A percentile compares a stretch with the other conserved stretches of the same genome.
Evolutionary conservation across 2,329 filamentous ascomycete genomes (phyloP).

Genomic region (Stemphylium lycopersici): DNA sequence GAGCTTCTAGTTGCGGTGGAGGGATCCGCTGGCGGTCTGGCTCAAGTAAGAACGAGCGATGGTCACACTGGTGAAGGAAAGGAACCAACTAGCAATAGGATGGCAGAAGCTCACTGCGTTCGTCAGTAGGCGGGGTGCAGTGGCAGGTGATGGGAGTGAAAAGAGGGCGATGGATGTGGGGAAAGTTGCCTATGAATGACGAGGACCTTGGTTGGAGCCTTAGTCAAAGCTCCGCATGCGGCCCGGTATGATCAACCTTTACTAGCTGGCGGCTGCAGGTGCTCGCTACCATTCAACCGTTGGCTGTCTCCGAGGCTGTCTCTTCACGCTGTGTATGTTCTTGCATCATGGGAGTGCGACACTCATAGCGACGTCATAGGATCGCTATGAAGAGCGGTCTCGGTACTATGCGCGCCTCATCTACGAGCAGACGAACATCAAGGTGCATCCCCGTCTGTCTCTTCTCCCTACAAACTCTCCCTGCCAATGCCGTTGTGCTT

Average conservation of each 20-base stretch:
- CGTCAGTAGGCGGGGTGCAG: conserved; percentile 4
- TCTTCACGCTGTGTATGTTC: not conserved
- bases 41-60: not conserved
- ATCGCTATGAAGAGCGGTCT: not conserved
- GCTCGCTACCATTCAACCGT: conserved; percentile 7
- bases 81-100: not conserved
- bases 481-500: not conserved
- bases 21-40: not conserved
- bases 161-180: conserved; percentile 19
- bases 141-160: conserved; percentile 6
- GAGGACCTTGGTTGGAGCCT: conserved; percentile 12
- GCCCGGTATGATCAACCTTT: conserved; percentile 12
- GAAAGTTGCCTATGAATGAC: conserved; percentile 21
- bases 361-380: conserved; percentile 12
- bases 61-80: not conserved
- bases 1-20: conserved; percentile 11
- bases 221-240: conserved; percentile 22
- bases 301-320: conserved; percentile 1
- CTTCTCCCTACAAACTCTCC: not conserved
- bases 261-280: conserved; percentile 5
- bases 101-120: conserved; percentile 4
- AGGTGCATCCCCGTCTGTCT: conserved; percentile 4
- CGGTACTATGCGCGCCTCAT: conserved; percentile 4
- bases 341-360: not conserved
- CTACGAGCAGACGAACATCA: conserved; percentile 6